Evolutionary conservation across 192 early-diverging fungal species (phyloP), one percentile per base, ranked within the genome.

Genomic region (Mortierella antarctica): DNA sequence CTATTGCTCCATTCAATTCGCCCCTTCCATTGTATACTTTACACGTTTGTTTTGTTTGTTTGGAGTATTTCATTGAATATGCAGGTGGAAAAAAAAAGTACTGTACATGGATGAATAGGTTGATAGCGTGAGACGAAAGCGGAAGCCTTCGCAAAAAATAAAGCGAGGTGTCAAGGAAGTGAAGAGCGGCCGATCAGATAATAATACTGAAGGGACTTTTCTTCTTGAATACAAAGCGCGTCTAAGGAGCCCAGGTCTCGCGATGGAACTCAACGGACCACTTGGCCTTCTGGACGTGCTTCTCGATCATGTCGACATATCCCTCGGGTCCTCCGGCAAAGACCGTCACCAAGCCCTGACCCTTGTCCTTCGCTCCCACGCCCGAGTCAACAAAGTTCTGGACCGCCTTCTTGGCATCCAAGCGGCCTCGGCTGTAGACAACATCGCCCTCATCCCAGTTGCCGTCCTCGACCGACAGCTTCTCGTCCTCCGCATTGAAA

Each of bases 371-470:
- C 50, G 46, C 62, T 46, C 77, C 77, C 0, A 80, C 69, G 7
- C 77, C 77, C 31, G 52, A 31, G 1, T 80, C 65, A 3, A 72
- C 70, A 23, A 80, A 64, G 23, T 31, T 18, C 17, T 68, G 44
- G 60, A 80, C 57, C 46, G 49, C 23, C 60, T 67, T 72, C 42
- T 61, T 57, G 50, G 64, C 60, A 58, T 80, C 77, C 59, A 80
- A 67, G 31, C 77, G 64, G 5, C 77, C 70, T 41, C 45, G 64
- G 10, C 67, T 72, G n/a, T 80, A 80, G 4, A 80, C 77, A 1
- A 80, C 70, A 59, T 80, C 77, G 0, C 77, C 70, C 13, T 80
- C 77, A 46, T 80, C 77, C 77, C 77, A 80, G 60, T 80, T 80
- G 6, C 77, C 70, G 18, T 72, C 77, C 10, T 67, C 58, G 14